Conservation (phyloP, 2,329 filamentous ascomycete genomes). For the Fusarium tjaetaba region DNA sequence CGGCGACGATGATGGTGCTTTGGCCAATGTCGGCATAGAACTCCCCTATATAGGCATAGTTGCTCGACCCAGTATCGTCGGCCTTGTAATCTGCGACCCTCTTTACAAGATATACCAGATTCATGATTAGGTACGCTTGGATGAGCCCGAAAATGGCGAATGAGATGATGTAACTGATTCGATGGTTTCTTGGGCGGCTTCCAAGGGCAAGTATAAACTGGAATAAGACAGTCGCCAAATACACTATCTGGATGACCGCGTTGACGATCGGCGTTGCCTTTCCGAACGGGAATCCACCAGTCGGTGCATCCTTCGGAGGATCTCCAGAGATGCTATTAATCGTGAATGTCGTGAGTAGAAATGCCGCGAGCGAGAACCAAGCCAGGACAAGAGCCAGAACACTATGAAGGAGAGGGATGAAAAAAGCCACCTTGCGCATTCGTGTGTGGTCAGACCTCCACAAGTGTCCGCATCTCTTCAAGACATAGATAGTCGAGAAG, state of each 20-base stretch:
- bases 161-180: conserved; percentile 3
- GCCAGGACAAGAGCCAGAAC: conserved; percentile 2
- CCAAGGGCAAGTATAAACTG: conserved; percentile 24
- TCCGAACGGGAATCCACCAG: conserved; percentile 14
- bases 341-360: conserved; percentile 7
- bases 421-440: neutral
- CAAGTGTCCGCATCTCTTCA: neutral
- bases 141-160: conserved; percentile 16
- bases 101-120: neutral
- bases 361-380: conserved; percentile 16
- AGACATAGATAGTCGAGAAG: conserved; percentile 1
- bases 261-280: conserved; percentile 12
- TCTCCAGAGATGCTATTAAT: conserved; percentile 13
- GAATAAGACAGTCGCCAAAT: neutral
- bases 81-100: neutral
- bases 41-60: conserved; percentile 2
- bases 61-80: neutral
- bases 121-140: conserved; percentile 8
- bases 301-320: neutral
- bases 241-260: neutral
- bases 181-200: neutral
- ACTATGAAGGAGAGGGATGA: neutral
- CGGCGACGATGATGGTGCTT: neutral
- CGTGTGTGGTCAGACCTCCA: neutral
- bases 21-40: conserved; percentile 4